These are phyloP conservation scores for Arthrocladium fulminans DNA, from an alignment of 2,329 filamentous ascomycete species.

Conservation along the genomic window DNA sequence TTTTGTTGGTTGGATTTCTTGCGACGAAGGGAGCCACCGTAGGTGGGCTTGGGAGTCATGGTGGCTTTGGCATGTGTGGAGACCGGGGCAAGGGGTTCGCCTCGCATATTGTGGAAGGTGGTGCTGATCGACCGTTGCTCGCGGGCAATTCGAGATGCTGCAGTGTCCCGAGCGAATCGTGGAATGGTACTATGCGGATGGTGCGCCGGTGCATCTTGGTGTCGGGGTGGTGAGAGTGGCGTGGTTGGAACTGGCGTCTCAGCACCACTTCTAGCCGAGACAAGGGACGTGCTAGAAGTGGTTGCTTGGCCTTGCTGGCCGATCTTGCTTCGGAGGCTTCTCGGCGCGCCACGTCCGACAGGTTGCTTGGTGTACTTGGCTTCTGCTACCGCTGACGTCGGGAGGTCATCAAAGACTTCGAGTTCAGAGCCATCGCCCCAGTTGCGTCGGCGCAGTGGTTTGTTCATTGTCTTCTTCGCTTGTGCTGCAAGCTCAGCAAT, in stretches of 20 bases:
- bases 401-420: conserved; percentile 88
- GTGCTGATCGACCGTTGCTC: conserved; percentile 49
- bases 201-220: conserved; percentile 35
- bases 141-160: conserved; percentile 55
- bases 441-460: conserved; percentile 58
- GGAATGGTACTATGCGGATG: conserved; percentile 29
- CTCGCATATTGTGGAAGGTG: conserved; percentile 31
- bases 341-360: conserved; percentile 57
- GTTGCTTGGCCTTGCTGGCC: conserved; percentile 33
- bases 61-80: conserved; percentile 53
- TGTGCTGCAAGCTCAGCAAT: conserved; percentile 45
- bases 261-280: conserved; percentile 23
- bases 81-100: conserved; percentile 41
- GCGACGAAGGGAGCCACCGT: conserved; percentile 37
- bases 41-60: conserved; percentile 17
- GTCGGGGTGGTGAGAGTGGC: conserved; percentile 48
- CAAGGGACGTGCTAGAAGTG: conserved; percentile 20
- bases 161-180: conserved; percentile 58
- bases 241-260: conserved; percentile 44
- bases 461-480: conserved; percentile 62
- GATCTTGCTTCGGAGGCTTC: conserved; percentile 47
- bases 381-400: conserved; percentile 74
- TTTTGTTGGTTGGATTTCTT: conserved; percentile 48
- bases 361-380: conserved; percentile 76
- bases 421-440: conserved; percentile 92